phyloP scores from a whole-genome alignment of 2,329 filamentous ascomycete species.

The Exophiala xenobiotica region DNA sequence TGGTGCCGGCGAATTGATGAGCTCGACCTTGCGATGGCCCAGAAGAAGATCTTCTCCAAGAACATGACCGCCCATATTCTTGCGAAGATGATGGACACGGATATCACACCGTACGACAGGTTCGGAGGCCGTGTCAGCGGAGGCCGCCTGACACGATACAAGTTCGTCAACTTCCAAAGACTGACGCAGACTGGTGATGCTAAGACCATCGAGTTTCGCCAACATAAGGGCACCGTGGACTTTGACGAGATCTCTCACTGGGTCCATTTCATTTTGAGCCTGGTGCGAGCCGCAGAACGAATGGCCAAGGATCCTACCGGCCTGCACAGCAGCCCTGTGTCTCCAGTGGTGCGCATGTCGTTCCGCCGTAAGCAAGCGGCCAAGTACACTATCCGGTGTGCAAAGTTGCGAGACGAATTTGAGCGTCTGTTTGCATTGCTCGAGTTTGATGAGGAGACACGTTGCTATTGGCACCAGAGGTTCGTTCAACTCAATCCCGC shows the following conservation, averaged over 20 bases:
- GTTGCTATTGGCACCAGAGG: conserved; percentile 2
- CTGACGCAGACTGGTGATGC: neutral
- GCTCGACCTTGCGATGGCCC: neutral
- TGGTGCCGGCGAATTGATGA: neutral
- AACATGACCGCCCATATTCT: conserved; percentile 10
- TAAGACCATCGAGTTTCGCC: conserved; percentile 15
- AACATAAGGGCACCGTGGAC: conserved; percentile 11
- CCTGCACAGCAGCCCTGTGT: neutral
- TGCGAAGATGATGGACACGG: conserved; percentile 5
- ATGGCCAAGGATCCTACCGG: neutral
- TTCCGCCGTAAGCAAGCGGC: conserved; percentile 2
- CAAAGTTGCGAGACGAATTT: neutral
- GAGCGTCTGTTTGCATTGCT: conserved; percentile 7
- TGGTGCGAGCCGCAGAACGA: conserved; percentile 9
- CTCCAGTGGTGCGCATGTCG: neutral
- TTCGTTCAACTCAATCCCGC: conserved; percentile 7
- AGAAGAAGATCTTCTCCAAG: conserved; percentile 10
- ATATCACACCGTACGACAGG: neutral
- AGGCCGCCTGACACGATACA: neutral
- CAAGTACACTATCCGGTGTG: conserved; percentile 8
- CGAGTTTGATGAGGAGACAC: conserved; percentile 1
- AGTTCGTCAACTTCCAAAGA: conserved; percentile 10
- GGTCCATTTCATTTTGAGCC: conserved; percentile 11
- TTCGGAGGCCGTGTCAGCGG: neutral
- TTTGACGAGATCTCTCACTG: conserved; percentile 9